Conservation (phyloP, 805 yeast species). For the Lipomyces orientalis region DNA sequence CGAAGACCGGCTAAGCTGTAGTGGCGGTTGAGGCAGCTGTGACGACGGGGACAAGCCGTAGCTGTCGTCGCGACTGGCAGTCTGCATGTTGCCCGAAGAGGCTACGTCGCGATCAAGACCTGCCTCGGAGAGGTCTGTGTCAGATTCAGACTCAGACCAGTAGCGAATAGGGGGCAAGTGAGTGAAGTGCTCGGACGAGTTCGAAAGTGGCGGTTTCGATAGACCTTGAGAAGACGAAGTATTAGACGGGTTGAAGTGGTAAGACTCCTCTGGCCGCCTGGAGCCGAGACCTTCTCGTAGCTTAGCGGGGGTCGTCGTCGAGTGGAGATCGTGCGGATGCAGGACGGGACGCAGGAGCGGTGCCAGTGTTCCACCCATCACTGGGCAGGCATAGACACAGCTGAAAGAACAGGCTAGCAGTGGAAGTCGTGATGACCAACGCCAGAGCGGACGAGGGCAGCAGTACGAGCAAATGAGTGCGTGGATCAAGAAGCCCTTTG, state of each 20-base stretch:
- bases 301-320: background rate
- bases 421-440: background rate
- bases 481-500: background rate
- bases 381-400: constrained; percentile 1
- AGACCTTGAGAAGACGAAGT: constrained; percentile 12
- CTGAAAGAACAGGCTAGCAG: background rate
- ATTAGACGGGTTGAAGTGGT: constrained; percentile 4
- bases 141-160: constrained; percentile 11
- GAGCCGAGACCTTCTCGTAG: background rate
- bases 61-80: background rate
- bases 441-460: constrained; percentile 4
- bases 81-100: background rate
- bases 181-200: constrained; percentile 10
- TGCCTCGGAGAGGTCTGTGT: constrained; percentile 4
- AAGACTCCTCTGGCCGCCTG: constrained; percentile 11
- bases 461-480: background rate
- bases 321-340: constrained; percentile 1
- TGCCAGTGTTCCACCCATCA: constrained; percentile 1
- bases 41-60: background rate
- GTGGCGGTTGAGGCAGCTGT: background rate
- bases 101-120: background rate
- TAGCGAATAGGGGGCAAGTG: background rate
- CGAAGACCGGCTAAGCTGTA: background rate
- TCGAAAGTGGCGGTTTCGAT: constrained; percentile 13
- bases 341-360: constrained; percentile 8